A percentile compares a stretch with the other conserved stretches of the same genome.
Conservation (phyloP, 345 rosid genomes). For the Angophora floribunda region DNA sequence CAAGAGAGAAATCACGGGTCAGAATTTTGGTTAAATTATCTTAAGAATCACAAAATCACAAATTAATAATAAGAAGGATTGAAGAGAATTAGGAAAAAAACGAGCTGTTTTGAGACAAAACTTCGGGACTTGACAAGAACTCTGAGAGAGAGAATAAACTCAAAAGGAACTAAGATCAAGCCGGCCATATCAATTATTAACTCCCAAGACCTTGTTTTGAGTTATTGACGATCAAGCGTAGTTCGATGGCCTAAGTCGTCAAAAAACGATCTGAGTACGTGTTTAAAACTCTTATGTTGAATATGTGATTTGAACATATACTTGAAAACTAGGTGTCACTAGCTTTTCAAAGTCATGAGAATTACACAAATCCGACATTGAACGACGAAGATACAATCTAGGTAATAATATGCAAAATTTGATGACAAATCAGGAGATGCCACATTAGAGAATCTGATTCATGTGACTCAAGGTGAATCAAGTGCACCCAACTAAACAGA, state of each 20-base stretch:
- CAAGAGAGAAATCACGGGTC: neutral
- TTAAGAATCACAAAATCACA: neutral
- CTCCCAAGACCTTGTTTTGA: neutral
- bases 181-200: neutral
- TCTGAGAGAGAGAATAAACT: neutral
- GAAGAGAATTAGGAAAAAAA: neutral
- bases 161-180: neutral
- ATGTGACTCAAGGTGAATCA: neutral
- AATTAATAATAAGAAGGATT: neutral
- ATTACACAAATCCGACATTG: neutral
- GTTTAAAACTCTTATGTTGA: neutral
- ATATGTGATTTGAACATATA: neutral
- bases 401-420: neutral
- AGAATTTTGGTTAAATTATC: neutral
- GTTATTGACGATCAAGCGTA: rapidly evolving
- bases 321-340: neutral
- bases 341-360: neutral
- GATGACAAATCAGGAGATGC: neutral
- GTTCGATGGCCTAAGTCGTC: neutral
- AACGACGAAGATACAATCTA: neutral
- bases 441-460: neutral
- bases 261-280: neutral
- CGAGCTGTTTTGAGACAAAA: neutral
- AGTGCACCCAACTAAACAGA: neutral
- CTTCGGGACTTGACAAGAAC: neutral